Base-by-base conservation (phyloP, 2,329 filamentous ascomycete species). In the Aspergillus sp. region DNA sequence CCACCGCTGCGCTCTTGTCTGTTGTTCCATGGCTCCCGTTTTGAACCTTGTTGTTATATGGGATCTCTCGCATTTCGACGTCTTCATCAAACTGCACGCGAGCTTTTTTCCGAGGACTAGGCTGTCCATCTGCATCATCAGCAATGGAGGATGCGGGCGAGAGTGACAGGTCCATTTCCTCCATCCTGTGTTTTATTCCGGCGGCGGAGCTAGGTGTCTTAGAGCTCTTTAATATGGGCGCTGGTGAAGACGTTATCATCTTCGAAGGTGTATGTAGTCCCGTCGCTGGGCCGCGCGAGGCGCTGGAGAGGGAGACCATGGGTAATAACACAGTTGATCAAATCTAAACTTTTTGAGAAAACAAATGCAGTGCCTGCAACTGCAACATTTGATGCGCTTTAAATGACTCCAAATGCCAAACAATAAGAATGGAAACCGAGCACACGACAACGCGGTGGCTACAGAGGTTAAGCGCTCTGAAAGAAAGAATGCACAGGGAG, bases 1-100 rank as follows among this genome's bases (percentile, higher is more conserved):
- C 79, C 48, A 87, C 76, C 47, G 83, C 81, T 56, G 78, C 71
- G 56, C 80, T 81, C 73, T 85, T 85, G 61, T 82, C 80, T 56
- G 72, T 74, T 11, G 58, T 55, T 20, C 18, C 45, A 45, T 55
- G 77, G 74, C 9, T 56, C 41, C 52, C 76, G 52, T 78, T 68
- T 45, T 50, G 43, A 34, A 39, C 26, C 15, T 49, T 50, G 22
- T 58, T 50, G 38, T 30, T 55, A 48, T 54, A 55, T 9, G 58
- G 49, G 20, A 58, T 49, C 60, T 66, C 55, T 41, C 64, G 65
- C 55, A 71, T 69, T 43, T 72, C 66, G 44, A 76, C 70, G 15
- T 75, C 70, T 26, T 68, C 64, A 44, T 77, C 73, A 51, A 79
- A 79, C 54, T 75, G 75, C 26, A 80, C 77, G 26, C 76, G 71